phyloP scores from a whole-genome alignment of 202 grass and related monocot species.

The Eragrostis tef region DNA sequence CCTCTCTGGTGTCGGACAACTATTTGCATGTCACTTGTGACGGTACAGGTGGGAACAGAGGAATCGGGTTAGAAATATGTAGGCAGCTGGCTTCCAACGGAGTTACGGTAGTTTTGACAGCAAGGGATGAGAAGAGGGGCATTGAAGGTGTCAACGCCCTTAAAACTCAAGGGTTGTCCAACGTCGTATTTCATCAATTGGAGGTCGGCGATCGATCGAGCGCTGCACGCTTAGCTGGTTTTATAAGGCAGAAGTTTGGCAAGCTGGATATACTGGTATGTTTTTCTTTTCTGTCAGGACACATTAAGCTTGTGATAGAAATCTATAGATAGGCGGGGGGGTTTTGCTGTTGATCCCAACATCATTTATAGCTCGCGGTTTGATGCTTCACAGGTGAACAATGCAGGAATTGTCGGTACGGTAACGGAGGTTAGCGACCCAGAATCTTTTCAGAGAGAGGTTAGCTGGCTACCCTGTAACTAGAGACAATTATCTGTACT shows the following conservation, averaged over 20 bases:
- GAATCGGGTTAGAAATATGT: constrained; percentile 59
- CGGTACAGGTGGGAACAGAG: constrained; percentile 59
- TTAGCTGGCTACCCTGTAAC: no score
- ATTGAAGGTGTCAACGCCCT: constrained; percentile 34
- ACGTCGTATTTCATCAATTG: no score
- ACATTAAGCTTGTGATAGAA: neutral
- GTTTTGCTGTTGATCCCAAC: neutral
- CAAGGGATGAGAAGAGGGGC: constrained; percentile 55
- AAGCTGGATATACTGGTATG: constrained; percentile 51
- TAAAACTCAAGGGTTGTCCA: no score
- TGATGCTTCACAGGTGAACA: no score
- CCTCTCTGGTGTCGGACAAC: no score
- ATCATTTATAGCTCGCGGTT: neutral
- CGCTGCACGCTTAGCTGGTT: no score
- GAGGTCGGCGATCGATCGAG: no score
- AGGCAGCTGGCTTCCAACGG: constrained; percentile 46
- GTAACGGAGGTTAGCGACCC: neutral
- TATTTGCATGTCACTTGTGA: no score
- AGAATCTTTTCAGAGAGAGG: neutral
- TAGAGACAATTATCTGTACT: no score
- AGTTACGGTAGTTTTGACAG: constrained; percentile 49
- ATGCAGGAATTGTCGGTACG: neutral
- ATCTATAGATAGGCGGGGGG: neutral
- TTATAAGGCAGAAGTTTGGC: constrained; percentile 44
- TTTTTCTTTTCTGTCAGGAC: neutral